phyloP scores from a whole-genome alignment of 495 filamentous ascomycete genomes.

The Copromyces sp. region DNA sequence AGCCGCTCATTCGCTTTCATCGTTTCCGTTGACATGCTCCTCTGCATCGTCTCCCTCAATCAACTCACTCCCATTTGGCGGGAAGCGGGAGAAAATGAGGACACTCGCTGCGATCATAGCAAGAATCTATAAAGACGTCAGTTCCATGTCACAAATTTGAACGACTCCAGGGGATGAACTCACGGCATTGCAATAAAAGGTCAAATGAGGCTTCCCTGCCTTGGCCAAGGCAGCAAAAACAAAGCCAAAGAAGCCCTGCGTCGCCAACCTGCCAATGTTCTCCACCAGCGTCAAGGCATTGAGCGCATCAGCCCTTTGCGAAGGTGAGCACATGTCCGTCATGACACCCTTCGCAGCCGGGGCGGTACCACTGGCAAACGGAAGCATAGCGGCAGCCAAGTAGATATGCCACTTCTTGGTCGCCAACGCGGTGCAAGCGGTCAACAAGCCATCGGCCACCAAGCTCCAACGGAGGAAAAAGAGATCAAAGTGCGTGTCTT shows the following conservation, averaged over 20 bases:
- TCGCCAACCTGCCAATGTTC: constrained; percentile 40
- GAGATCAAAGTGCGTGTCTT: constrained; percentile 42
- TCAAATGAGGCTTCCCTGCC: constrained; percentile 36
- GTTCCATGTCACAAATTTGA: not conserved
- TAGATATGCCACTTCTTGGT: constrained; percentile 45
- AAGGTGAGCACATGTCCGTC: constrained; percentile 40
- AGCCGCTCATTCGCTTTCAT: not conserved
- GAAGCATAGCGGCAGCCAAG: constrained; percentile 38
- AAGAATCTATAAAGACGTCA: constrained; percentile 20
- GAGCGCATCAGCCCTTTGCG: constrained; percentile 41
- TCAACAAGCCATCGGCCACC: constrained; percentile 41
- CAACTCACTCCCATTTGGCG: constrained; percentile 32
- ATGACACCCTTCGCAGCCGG: constrained; percentile 49
- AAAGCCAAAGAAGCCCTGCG: constrained; percentile 44
- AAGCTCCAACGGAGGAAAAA: constrained; percentile 44
- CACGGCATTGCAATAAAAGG: constrained; percentile 45
- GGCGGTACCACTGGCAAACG: constrained; percentile 45
- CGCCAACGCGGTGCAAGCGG: constrained; percentile 39
- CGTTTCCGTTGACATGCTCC: not conserved
- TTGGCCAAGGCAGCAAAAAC: constrained; percentile 42
- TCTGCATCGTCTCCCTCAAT: constrained; percentile 24
- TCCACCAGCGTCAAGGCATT: constrained; percentile 47
- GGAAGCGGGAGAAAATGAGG: constrained; percentile 38
- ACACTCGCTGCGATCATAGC: constrained; percentile 37
- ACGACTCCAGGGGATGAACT: constrained; percentile 11